phyloP scores from a whole-genome alignment of 2,329 filamentous ascomycete genomes.

The Microsporum ferrugineum region DNA sequence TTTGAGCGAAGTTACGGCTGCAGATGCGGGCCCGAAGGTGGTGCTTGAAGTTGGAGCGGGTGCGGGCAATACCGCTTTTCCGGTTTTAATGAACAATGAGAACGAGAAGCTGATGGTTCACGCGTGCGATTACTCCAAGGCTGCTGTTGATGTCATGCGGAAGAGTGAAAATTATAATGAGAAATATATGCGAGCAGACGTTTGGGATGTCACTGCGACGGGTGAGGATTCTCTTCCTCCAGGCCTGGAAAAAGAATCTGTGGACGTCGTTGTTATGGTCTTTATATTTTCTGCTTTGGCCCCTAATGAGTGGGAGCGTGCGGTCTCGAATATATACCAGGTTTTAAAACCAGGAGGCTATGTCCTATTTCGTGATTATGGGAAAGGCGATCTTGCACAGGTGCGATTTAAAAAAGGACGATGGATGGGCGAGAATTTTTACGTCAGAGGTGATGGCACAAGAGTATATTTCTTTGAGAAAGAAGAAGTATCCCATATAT shows the following conservation, averaged over 20 bases:
- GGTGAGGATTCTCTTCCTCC: slow-evolving; percentile 52
- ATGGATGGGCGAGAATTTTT: slow-evolving; percentile 94
- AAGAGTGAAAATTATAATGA: slow-evolving; percentile 63
- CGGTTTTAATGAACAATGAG: slow-evolving; percentile 69
- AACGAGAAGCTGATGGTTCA: slow-evolving; percentile 75
- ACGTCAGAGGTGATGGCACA: slow-evolving; percentile 88
- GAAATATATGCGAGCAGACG: slow-evolving; percentile 68
- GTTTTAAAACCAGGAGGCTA: slow-evolving; percentile 86
- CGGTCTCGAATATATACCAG: slow-evolving; percentile 67
- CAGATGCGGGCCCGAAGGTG: slow-evolving; percentile 56
- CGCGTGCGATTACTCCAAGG: slow-evolving; percentile 93
- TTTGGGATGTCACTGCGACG: slow-evolving; percentile 77
- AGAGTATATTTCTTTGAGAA: slow-evolving; percentile 95
- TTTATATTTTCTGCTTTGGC: slow-evolving; percentile 94
- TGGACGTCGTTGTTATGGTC: slow-evolving; percentile 87
- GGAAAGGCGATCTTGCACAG: slow-evolving; percentile 86
- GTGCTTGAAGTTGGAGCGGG: slow-evolving; percentile 89
- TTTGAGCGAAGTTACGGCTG: slow-evolving; percentile 60
- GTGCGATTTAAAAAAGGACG: slow-evolving; percentile 93
- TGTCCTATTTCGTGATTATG: slow-evolving; percentile 93
- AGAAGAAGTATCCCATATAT: slow-evolving; percentile 69
- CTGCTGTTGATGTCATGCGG: slow-evolving; percentile 86
- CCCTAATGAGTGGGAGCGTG: slow-evolving; percentile 71
- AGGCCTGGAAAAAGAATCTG: slow-evolving; percentile 61
- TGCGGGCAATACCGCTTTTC: slow-evolving; percentile 93